Evolutionary conservation across 2,329 filamentous ascomycete species (phyloP).

Genomic region (Exophiala sideris): DNA sequence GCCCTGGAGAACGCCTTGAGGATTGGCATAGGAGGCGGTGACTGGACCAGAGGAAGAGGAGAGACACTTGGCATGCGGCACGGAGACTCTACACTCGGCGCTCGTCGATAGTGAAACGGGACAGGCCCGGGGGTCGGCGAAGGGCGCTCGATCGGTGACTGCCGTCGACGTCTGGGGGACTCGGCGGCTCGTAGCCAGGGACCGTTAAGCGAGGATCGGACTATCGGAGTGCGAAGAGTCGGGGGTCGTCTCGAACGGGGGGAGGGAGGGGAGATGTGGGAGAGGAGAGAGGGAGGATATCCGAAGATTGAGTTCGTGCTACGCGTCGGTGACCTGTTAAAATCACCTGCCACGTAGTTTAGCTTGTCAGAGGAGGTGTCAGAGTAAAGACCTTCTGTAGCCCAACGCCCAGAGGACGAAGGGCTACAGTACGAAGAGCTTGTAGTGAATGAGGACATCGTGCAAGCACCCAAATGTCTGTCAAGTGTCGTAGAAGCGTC

Average conservation of each 20-base stretch:
- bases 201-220: neutral
- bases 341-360: conserved; percentile 7
- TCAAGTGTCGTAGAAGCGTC: conserved; percentile 1
- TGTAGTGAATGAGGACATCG: conserved; percentile 4
- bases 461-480: neutral
- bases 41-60: neutral
- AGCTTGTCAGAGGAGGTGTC: conserved; percentile 3
- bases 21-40: neutral
- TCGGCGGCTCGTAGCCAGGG: conserved; percentile 3
- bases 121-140: neutral
- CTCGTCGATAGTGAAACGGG: conserved; percentile 8
- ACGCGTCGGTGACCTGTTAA: conserved; percentile 3
- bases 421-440: conserved; percentile 5
- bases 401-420: conserved; percentile 7
- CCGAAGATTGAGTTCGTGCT: conserved; percentile 5
- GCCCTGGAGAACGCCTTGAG: conserved; percentile 1
- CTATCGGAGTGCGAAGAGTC: neutral
- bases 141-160: neutral
- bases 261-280: neutral
- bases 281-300: neutral
- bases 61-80: conserved; percentile 2
- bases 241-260: neutral
- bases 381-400: conserved; percentile 3
- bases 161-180: neutral
- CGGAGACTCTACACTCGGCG: conserved; percentile 1